These are phyloP conservation scores for Tylopilus rubrobrunneus DNA, from an alignment of 768 basidiomycete species.

Conservation along the genomic window DNA sequence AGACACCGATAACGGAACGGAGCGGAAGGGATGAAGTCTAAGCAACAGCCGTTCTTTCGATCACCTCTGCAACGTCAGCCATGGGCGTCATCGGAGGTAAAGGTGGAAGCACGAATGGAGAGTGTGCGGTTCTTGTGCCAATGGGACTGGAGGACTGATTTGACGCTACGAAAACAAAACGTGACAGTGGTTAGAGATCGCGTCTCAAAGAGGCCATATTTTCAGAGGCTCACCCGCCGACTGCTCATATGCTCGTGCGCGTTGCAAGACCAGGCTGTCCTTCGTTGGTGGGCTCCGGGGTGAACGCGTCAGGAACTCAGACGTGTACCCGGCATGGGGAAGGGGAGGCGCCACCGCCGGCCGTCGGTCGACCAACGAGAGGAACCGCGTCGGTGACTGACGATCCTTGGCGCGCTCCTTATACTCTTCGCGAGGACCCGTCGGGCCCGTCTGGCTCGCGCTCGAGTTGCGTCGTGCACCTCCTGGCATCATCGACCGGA, in stretches of 20 bases:
- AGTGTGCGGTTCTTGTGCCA: constrained; percentile 4
- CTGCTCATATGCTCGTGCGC: constrained; percentile 27
- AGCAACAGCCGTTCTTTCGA: constrained; percentile 4
- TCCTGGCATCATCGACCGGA: constrained; percentile 27
- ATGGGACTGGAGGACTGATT: neutral
- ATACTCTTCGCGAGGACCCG: neutral
- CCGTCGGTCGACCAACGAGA: constrained; percentile 16
- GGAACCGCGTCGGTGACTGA: constrained; percentile 5
- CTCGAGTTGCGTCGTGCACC: constrained; percentile 14
- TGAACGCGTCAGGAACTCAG: constrained; percentile 10
- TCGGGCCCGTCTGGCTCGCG: neutral
- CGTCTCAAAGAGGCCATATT: neutral
- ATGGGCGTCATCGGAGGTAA: constrained; percentile 30
- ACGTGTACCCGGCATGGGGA: neutral
- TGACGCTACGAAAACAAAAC: neutral
- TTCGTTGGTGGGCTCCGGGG: constrained; percentile 7
- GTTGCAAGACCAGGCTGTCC: constrained; percentile 30
- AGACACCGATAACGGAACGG: too few relatives aligned
- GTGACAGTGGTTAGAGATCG: constrained; percentile 1
- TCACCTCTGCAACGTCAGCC: constrained; percentile 13
- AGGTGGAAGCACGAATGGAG: constrained; percentile 40
- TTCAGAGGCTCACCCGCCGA: constrained; percentile 14
- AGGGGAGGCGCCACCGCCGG: constrained; percentile 1
- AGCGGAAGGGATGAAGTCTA: neutral
- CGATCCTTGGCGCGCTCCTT: constrained; percentile 8